Base-by-base conservation (phyloP, 176 grass and related monocot species). In the Triticum monococcum region DNA sequence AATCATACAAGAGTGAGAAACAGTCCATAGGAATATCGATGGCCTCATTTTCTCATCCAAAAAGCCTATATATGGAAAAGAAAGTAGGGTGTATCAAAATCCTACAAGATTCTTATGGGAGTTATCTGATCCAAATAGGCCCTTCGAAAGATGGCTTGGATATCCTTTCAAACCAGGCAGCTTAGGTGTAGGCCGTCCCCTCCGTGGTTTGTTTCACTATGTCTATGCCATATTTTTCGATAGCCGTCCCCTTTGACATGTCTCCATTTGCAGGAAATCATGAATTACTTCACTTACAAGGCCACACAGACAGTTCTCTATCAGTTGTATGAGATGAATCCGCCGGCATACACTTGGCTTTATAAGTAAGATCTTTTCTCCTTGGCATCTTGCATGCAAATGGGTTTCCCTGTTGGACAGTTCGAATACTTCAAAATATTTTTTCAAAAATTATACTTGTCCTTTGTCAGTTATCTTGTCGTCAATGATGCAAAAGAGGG, bases 221-320 rank as follows among this genome's bases (percentile, higher is more conserved):
- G 46, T 2, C 17, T 56, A 62, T 56, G 22, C 1, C 17, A 54
- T 77, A 26, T 45, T 52, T 52, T 52, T 52, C 48, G 48, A 52
- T 52, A 16, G 48, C 5, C 14, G 5, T 52, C 5, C 16, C 9
- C 41, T 31, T 75, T 72, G 33, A 1, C 26, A 26, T 65, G 28
- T 41, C 28, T 66, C 64, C 36, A 62, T 77, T 82, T 85, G 77
- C 90, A 98, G 97, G 91, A 98, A 78, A 84, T 96, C 54, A 89
- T 94, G 30, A 92, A 94, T 64, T 98, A 96, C 90, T 96, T 98
- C 87, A 98, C 97, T 23, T 96, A 96, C 82, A 98, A 98, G 91
- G 97, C 97, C 57, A 90, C 89, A 71, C 86, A 86, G 72, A 98
- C 94, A 12, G 97, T 98, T 79, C 94, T 98, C 79, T 80, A 96